Evolutionary conservation across 2,329 filamentous ascomycete genomes (phyloP), one percentile per base, ranked within the genome.

Genomic region (Drechslerella stenobrocha): DNA sequence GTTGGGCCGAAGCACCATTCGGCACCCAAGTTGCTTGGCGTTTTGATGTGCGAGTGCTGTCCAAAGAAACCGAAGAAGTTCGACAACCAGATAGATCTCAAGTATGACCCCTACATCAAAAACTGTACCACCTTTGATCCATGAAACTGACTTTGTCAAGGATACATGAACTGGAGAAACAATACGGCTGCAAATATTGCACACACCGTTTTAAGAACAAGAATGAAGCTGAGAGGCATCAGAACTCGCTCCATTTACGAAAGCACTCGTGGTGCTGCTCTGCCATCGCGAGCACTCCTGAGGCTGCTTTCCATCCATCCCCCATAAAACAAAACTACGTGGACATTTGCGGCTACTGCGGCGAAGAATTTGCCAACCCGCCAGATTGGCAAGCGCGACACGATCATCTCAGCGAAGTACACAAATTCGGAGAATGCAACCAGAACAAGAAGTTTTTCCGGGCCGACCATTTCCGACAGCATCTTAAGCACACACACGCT

Each of bases 371-470:
- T 71, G 77, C 86, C 20, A 95, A 89, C 37, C 87, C 91, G 3
- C 84, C 89, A 53, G 88, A 97, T 75, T 96, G 91, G 91, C 88
- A 95, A 52, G 81, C 84, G 69, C 86, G 93, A 61, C 85, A 91
- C 55, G 87, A 88, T 59, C 93, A 98, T 78, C 79, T 98, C 55
- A 91, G 90, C 74, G 87, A 89, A 73, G 84, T 90, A 70, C 93
- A 98, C 80, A 98, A 98, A 76, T 98, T 96, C 76, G 85, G 90
- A 70, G 93, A 97, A 78, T 98, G 93, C 82, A 98, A 98, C 76
- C 90, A 93, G 74, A 88, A 88, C 72, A 98, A 98, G 81, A 97
- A 97, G 76, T 98, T 98, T 77, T 98, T 88, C 79, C 84, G 93
- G 34, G 93, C 93, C 30, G 93, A 98, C 76, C 93, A 98, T 76